Percentiles rank a stretch among this genome's conserved stretches.
These are phyloP conservation scores for Diaporthe destruens DNA, from an alignment of 2,329 filamentous ascomycete genomes.

Conservation along the genomic window DNA sequence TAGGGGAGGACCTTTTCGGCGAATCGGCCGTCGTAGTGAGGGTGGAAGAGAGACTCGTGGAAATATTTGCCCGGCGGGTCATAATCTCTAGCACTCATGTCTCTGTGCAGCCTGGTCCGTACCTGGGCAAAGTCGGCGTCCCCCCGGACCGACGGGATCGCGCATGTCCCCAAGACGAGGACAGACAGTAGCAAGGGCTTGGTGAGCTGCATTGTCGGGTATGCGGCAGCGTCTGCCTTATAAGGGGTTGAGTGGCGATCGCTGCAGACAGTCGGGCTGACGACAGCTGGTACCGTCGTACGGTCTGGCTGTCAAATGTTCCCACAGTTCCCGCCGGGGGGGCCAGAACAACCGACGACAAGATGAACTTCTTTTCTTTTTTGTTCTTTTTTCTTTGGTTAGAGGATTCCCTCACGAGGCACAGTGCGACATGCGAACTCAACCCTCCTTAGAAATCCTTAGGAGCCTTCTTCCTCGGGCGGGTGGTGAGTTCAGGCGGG, in stretches of 20 bases:
- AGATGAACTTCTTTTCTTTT: conserved; percentile 8
- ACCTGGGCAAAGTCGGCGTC: conserved; percentile 44
- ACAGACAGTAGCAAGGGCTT: conserved; percentile 36
- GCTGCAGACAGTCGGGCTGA: not conserved
- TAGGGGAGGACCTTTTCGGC: conserved; percentile 58
- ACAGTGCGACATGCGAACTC: conserved; percentile 13
- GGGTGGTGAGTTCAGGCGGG: not conserved
- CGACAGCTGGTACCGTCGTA: conserved; percentile 15
- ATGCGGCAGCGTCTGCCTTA: not conserved
- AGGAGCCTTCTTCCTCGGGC: not conserved
- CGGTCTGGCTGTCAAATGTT: conserved; percentile 1
- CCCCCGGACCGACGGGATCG: conserved; percentile 19
- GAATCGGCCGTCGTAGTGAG: conserved; percentile 57
- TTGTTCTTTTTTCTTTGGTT: no score
- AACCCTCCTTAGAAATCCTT: not conserved
- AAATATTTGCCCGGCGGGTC: conserved; percentile 51
- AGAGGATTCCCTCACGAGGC: not conserved
- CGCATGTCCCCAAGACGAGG: conserved; percentile 38
- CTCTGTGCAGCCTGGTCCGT: conserved; percentile 46
- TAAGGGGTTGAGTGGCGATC: not conserved
- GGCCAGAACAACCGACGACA: not conserved
- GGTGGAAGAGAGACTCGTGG: conserved; percentile 52
- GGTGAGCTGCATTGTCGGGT: conserved; percentile 40
- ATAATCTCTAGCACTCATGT: conserved; percentile 40
- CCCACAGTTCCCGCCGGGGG: not conserved